A percentile compares a stretch with the other conserved stretches of the same genome.
Conservation (phyloP, 257 asterid genomes). For the Prunella vulgaris region DNA sequence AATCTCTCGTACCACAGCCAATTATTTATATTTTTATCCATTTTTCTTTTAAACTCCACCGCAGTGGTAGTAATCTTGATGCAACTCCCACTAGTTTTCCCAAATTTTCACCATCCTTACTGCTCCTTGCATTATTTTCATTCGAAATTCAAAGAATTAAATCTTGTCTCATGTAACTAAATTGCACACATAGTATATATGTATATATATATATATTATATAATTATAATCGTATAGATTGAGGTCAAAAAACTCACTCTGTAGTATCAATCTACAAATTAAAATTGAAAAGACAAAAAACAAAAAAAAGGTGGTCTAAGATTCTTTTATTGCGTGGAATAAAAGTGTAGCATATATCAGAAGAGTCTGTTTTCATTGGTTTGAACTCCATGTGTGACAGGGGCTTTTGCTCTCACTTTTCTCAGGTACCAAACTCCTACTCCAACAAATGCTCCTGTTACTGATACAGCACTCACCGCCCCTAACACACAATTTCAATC, state of each 20-base stretch:
- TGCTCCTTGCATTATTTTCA: too few species aligned
- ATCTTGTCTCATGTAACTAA: not conserved
- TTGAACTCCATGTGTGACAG: slow-evolving; percentile 89
- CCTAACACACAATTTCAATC: slow-evolving; percentile 29
- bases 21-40: too few species aligned
- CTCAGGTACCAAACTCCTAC: slow-evolving; percentile 79
- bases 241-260: not conserved
- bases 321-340: slow-evolving; percentile 25
- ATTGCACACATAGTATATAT: not conserved
- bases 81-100: too few species aligned
- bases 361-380: slow-evolving; percentile 82
- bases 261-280: not conserved
- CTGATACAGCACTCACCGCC: slow-evolving; percentile 60
- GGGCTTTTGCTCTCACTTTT: slow-evolving; percentile 74
- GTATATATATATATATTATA: too few species aligned
- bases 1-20: too few species aligned
- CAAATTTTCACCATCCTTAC: too few species aligned
- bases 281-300: not conserved
- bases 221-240: not conserved
- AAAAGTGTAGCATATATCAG: slow-evolving; percentile 15
- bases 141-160: too few species aligned
- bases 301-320: not conserved
- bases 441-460: slow-evolving; percentile 77
- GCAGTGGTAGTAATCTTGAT: too few species aligned
- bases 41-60: too few species aligned